Evolutionary conservation across 345 rosid genomes (phyloP).

Genomic region (Euphorbia pulcherrima): DNA sequence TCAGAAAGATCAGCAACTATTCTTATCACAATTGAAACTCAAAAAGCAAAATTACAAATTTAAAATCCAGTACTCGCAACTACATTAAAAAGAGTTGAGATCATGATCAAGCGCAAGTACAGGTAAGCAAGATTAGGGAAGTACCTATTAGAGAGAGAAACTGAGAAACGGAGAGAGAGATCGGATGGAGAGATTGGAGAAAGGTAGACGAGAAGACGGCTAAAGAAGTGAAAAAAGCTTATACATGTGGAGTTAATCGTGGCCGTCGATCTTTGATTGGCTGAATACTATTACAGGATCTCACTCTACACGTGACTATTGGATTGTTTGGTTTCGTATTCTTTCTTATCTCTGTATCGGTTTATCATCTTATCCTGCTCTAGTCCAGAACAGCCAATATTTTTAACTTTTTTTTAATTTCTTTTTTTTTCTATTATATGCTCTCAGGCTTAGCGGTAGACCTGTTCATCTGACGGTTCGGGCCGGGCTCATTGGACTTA

Average conservation of each 20-base stretch:
- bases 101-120: neutral
- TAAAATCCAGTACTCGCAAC: neutral
- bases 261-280: constrained; percentile 11
- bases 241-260: neutral
- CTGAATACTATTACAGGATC: neutral
- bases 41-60: neutral
- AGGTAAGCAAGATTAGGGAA: neutral
- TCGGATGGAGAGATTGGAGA: neutral
- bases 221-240: neutral
- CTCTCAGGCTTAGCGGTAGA: too few relatives aligned
- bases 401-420: too few relatives aligned
- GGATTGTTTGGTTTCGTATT: neutral
- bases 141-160: constrained; percentile 3
- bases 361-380: neutral
- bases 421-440: too few relatives aligned
- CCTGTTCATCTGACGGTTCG: too few relatives aligned
- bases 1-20: neutral
- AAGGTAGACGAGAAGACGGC: neutral
- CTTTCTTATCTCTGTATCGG: neutral
- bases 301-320: constrained; percentile 12
- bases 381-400: neutral
- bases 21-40: neutral
- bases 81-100: neutral
- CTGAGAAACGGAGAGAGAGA: neutral
- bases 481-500: too few relatives aligned